Evolutionary conservation across 352 stramenopile species (phyloP).

Genomic region (Pythium rishiriense): DNA sequence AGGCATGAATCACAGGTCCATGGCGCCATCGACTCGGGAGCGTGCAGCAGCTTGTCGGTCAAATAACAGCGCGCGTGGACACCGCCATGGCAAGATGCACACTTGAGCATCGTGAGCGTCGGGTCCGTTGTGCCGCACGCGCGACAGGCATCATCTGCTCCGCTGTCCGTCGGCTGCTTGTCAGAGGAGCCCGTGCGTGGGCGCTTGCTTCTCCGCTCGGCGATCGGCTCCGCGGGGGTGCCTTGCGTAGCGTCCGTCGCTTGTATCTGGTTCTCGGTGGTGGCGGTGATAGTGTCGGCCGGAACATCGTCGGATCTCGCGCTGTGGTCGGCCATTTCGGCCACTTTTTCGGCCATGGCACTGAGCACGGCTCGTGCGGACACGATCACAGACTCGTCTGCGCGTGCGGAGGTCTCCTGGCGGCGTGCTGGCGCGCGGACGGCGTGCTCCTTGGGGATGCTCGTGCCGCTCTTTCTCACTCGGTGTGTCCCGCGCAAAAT

Average conservation of each 20-base stretch:
- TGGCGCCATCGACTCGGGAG: background rate
- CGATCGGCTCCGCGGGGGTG: background rate
- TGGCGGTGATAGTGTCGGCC: background rate
- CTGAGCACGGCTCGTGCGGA: background rate
- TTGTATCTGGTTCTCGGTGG: background rate
- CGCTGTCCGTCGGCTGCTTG: background rate
- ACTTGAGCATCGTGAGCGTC: background rate
- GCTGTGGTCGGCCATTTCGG: background rate
- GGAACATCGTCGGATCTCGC: background rate
- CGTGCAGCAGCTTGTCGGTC: background rate
- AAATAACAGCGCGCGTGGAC: conserved; percentile 17
- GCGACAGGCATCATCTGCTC: background rate
- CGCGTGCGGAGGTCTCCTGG: background rate
- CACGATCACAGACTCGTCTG: background rate
- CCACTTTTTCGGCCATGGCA: conserved; percentile 11
- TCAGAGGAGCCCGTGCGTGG: conserved; percentile 10
- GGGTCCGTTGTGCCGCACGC: background rate
- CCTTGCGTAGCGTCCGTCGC: background rate
- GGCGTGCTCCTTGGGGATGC: background rate
- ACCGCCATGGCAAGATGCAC: conserved; percentile 8
- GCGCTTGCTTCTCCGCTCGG: conserved; percentile 15
- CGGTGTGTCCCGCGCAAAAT: background rate
- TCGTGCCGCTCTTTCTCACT: background rate
- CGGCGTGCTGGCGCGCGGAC: background rate
- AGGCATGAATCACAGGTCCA: conserved; percentile 25